A percentile compares a stretch with the other conserved stretches of the same genome.
Evolutionary conservation across 148 eudicot species (phyloP).

Genomic region (Dianthus caryophyllus): DNA sequence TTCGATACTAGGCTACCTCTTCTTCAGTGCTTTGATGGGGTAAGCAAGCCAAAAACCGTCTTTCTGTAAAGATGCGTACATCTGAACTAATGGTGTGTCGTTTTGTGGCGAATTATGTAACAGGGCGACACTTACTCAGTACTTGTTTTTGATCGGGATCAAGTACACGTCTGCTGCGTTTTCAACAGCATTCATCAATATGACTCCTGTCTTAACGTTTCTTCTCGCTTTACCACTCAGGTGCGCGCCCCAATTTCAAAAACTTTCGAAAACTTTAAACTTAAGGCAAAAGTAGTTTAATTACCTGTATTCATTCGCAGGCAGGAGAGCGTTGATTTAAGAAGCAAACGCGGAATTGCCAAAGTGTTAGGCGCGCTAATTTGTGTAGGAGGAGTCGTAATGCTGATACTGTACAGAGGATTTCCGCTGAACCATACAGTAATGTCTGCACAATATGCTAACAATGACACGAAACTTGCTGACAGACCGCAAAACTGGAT

Average conservation of each 20-base stretch:
- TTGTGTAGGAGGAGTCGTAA: slow-evolving; percentile 46
- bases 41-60: slow-evolving; percentile 13
- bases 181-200: slow-evolving; percentile 55
- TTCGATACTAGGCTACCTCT: slow-evolving; percentile 39
- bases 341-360: slow-evolving; percentile 51
- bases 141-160: slow-evolving; percentile 53
- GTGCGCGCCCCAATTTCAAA: slow-evolving; percentile 26
- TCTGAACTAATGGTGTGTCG: background rate
- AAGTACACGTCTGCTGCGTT: slow-evolving; percentile 61
- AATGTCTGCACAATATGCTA: slow-evolving; percentile 3
- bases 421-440: slow-evolving; percentile 28
- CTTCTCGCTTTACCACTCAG: slow-evolving; percentile 55
- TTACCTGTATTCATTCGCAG: slow-evolving; percentile 1
- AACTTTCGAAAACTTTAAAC: background rate
- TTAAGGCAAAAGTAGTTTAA: background rate
- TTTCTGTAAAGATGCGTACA: background rate
- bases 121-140: slow-evolving; percentile 68
- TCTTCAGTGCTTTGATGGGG: slow-evolving; percentile 65
- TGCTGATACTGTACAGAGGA: slow-evolving; percentile 59
- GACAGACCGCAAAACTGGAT: slow-evolving; percentile 27
- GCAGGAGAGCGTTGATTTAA: slow-evolving; percentile 51
- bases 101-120: background rate
- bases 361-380: slow-evolving; percentile 51
- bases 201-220: slow-evolving; percentile 62
- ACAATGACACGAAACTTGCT: slow-evolving; percentile 15